Percentiles rank a stretch among this genome's conserved stretches.
Evolutionary conservation across 805 yeast genomes (phyloP).

Genomic region (Peterozyma toletana): DNA sequence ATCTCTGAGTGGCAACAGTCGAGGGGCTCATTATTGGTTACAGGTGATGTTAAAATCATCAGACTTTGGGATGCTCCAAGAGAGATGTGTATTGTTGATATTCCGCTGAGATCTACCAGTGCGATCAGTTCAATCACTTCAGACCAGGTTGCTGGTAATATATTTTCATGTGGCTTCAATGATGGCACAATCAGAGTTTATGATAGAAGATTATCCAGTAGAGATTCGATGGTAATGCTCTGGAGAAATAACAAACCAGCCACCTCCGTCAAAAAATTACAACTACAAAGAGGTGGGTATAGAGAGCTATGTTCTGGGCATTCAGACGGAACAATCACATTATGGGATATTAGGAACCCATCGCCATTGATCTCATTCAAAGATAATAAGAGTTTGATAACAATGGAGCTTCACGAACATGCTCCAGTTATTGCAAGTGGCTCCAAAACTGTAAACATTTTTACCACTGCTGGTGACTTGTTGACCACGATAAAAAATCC

Average conservation of each 20-base stretch:
- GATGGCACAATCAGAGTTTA: conserved; percentile 87
- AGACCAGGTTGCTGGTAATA: conserved; percentile 91
- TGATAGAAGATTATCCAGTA: conserved; percentile 78
- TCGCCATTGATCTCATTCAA: conserved; percentile 64
- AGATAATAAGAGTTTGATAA: conserved; percentile 50
- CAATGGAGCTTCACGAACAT: conserved; percentile 87
- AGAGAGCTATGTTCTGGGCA: conserved; percentile 84
- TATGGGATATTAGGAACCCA: conserved; percentile 84
- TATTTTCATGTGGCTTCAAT: conserved; percentile 85
- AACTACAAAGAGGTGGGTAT: conserved; percentile 95
- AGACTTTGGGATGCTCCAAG: conserved; percentile 96
- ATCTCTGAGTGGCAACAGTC: conserved; percentile 97
- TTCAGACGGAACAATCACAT: conserved; percentile 70
- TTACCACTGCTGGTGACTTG: conserved; percentile 80
- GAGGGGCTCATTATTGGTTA: conserved; percentile 81
- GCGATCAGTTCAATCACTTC: conserved; percentile 87
- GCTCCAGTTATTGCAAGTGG: conserved; percentile 94
- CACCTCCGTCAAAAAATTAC: conserved; percentile 62
- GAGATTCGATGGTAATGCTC: conserved; percentile 77
- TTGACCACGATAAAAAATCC: conserved; percentile 54
- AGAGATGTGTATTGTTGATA: conserved; percentile 77
- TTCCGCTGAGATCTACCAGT: conserved; percentile 86
- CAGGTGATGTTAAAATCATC: conserved; percentile 91
- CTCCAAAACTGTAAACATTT: conserved; percentile 66
- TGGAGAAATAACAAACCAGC: conserved; percentile 47